Base-by-base conservation (phyloP, 176 grass and related monocot species). In the Tillandsia leiboldiana region DNA sequence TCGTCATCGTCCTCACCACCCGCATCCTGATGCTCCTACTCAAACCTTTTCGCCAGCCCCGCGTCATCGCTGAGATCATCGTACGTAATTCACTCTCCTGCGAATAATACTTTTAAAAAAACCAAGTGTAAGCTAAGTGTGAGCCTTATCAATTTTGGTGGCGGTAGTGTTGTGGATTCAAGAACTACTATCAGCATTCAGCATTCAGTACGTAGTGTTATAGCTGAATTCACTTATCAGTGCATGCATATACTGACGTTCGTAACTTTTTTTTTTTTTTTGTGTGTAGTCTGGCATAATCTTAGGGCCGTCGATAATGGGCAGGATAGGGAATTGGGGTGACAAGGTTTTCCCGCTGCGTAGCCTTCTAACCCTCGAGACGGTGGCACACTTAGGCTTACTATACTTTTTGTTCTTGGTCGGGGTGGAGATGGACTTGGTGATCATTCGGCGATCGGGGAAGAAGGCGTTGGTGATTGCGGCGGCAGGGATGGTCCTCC, bases 371-470 rank as follows among this genome's bases (percentile, higher is more conserved):
- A 88, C 83, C 15, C 74, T 96, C 64, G 88, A 96, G 83, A 91
- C 88, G 12, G 77, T 88, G 61, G 87, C 88, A 9, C 88, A 96
- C 74, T 72, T 96, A 3, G 91, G 91, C 8, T 80, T 96, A 12
- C 79, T 96, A 42, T 91, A 91, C 70, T 96, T 88, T 65, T 75
- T 96, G 15, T 96, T 91, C 82, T 53, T 96, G 2, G 75, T 88
- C 0, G 91, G 88, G 2, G 82, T 96, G 50, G 85, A 96, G 86
- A 96, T 96, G 87, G 87, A 96, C 70, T 28, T 91, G 11, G 71
- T 78, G 26, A 71, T 79, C n/a, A 83, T 96, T 72, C 78, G 51
- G 26, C 77, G 82, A 2, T 88, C 87, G 2, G 84, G 80, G 0
- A 85, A 82, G 78, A 86, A 91, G 72, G 85, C 80, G 26, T 47